Conservation (phyloP, 208 protist species). For the Novymonas esmeraldas region DNA sequence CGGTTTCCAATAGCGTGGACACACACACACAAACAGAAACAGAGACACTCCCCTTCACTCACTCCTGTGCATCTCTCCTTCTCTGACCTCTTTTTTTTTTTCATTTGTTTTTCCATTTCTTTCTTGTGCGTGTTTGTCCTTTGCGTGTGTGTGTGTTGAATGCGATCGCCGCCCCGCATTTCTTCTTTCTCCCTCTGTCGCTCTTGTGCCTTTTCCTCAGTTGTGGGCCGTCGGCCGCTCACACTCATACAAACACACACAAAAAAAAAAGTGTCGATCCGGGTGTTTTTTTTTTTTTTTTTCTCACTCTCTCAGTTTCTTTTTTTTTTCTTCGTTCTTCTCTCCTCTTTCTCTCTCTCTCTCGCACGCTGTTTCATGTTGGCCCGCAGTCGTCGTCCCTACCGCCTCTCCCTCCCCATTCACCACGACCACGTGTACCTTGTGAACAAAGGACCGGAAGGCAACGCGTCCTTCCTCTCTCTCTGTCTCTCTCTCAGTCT, state of each 20-base stretch:
- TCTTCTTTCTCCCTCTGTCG: no score
- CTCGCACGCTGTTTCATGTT: not conserved
- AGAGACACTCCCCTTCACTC: not conserved
- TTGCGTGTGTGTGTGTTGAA: not conserved
- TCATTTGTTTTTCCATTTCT: not conserved
- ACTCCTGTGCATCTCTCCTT: not conserved
- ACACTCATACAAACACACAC: no score
- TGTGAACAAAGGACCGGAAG: no score
- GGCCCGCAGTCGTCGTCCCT: not conserved
- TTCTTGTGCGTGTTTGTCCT: not conserved
- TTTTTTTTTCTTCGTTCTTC: slow-evolving; percentile 2
- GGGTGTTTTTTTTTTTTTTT: not conserved
- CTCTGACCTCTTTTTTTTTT: not conserved
- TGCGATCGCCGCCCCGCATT: no score
- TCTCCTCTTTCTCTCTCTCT: not conserved
- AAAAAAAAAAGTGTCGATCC: no score
- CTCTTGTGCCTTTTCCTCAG: no score
- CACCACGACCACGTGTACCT: no score
- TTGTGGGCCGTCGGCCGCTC: no score
- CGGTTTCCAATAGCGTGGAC: not conserved
- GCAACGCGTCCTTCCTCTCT: no score
- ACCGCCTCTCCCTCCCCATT: not conserved
- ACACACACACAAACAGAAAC: not conserved
- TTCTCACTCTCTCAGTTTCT: not conserved
- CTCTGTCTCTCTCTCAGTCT: no score